phyloP scores from a whole-genome alignment of 192 early-diverging fungal genomes.

The Coemansia sp. region DNA sequence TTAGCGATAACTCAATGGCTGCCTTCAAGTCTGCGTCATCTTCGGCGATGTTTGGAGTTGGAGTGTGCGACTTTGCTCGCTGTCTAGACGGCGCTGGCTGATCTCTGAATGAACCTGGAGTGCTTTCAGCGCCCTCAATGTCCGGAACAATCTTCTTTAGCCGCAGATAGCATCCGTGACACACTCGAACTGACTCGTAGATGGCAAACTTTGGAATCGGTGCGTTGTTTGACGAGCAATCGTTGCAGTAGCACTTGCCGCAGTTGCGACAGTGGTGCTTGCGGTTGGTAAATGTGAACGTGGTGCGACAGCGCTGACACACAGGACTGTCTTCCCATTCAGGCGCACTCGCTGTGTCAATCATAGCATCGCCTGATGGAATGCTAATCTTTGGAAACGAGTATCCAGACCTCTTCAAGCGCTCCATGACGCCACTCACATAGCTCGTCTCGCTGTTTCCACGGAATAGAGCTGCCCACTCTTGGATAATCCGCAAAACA shows the following conservation, averaged over 20 bases:
- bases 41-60: conserved; percentile 44
- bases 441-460: conserved; percentile 77
- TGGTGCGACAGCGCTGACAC: conserved; percentile 90
- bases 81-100: conserved; percentile 2
- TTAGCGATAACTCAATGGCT: conserved; percentile 89
- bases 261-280: conserved; percentile 99
- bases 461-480: conserved; percentile 84
- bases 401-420: conserved; percentile 70
- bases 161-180: conserved; percentile 88
- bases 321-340: conserved; percentile 95
- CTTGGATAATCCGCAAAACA: conserved; percentile 77
- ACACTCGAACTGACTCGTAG: conserved; percentile 89
- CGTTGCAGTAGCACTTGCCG: conserved; percentile 88
- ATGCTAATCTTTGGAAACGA: conserved; percentile 72
- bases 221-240: conserved; percentile 87
- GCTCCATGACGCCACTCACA: conserved; percentile 75
- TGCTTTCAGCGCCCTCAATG: conserved; percentile 14
- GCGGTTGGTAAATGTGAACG: conserved; percentile 91
- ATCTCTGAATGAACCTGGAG: conserved; percentile 13
- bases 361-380: conserved; percentile 62
- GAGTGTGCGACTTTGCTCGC: conserved; percentile 9
- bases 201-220: conserved; percentile 85
- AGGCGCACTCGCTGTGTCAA: conserved; percentile 90
- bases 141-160: conserved; percentile 59
- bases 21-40: conserved; percentile 90